Percentiles rank a stretch among this genome's conserved stretches.
These are phyloP conservation scores for Myriosclerotinia scirpicola DNA, from an alignment of 2,329 filamentous ascomycete genomes.

Conservation along the genomic window DNA sequence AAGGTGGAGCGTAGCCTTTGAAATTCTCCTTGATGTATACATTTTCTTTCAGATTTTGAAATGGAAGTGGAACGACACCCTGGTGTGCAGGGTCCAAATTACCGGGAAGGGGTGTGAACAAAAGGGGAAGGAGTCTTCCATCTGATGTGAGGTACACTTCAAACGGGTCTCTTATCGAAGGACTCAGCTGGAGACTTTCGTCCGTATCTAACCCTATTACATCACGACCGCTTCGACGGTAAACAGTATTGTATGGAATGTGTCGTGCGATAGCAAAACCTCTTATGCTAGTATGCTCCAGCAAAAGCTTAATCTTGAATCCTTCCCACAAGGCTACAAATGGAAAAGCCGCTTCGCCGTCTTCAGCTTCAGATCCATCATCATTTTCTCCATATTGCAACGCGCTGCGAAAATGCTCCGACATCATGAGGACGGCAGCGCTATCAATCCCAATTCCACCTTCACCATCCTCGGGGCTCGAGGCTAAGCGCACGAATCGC, in stretches of 20 bases:
- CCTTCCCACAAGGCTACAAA: not conserved
- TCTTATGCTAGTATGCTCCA: constrained; percentile 10
- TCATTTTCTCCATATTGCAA: not conserved
- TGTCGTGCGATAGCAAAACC: constrained; percentile 15
- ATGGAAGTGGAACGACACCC: not conserved
- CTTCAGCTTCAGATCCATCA: not conserved
- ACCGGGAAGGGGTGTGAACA: constrained; percentile 4
- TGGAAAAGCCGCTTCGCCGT: not conserved
- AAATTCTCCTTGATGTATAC: constrained; percentile 10
- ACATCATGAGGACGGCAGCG: constrained; percentile 15
- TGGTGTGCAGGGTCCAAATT: not conserved
- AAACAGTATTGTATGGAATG: constrained; percentile 15
- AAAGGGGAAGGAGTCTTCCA: constrained; percentile 5
- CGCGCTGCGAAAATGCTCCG: not conserved
- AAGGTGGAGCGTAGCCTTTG: not conserved
- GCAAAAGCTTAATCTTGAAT: not conserved
- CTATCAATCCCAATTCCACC: not conserved
- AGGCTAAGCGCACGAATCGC: not conserved
- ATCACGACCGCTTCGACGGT: not conserved
- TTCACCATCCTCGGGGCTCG: not conserved
- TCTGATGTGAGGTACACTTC: constrained; percentile 6
- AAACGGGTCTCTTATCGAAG: constrained; percentile 14
- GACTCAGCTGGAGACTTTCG: not conserved
- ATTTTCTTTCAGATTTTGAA: constrained; percentile 5
- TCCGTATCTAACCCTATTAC: not conserved